Base-by-base conservation (phyloP, 169 alveolate genomes). In the Plasmodium cynomolgi region DNA sequence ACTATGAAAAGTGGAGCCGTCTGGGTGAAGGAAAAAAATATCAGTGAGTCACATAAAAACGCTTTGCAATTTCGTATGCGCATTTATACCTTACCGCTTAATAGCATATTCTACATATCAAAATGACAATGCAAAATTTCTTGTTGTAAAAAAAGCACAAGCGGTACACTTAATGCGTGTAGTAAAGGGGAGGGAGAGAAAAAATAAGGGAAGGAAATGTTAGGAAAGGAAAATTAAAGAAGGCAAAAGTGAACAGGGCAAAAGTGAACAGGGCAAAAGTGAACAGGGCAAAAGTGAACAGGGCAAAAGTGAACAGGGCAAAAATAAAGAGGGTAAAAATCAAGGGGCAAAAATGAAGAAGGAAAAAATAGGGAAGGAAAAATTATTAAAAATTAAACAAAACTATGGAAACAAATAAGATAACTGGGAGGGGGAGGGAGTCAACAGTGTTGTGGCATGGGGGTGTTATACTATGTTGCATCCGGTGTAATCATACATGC, bases 341-440 rank as follows among this genome's bases (percentile, higher is more conserved):
- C 23, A 50, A 37, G 8, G 44, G 8, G 44, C 8, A 37, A 37
- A 37, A 37, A 47, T 47, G 0, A 47, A 9, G 13, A 26, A 5
- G 50, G 13, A 31, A 26, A 77, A 29, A 77, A 3, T 37, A 3
- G 20, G 26, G 50, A 77, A 11, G 50, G 50, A 13, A 75, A 75
- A 75, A 75, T 29, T 75, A 29, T 79, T 80, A 41, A 80, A 80
- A 80, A 80, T 80, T 80, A 44, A 39, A 80, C 84, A 80, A 80
- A 80, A 44, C 17, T 39, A 23, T 33, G 33, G 13, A 80, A 80
- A 15, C 72, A 80, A 80, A 80, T 80, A 31, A 80, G 17, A 39
- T 37, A 20, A 80, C 9, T 15, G 58, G 17, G 68, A 1, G n/a
- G 1, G 3, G 6, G 62, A 26, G 0, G 62, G 62, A 50, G 17